phyloP scores from a whole-genome alignment of 1,284 basidiomycete genomes.

The Phylloporus gajari region DNA sequence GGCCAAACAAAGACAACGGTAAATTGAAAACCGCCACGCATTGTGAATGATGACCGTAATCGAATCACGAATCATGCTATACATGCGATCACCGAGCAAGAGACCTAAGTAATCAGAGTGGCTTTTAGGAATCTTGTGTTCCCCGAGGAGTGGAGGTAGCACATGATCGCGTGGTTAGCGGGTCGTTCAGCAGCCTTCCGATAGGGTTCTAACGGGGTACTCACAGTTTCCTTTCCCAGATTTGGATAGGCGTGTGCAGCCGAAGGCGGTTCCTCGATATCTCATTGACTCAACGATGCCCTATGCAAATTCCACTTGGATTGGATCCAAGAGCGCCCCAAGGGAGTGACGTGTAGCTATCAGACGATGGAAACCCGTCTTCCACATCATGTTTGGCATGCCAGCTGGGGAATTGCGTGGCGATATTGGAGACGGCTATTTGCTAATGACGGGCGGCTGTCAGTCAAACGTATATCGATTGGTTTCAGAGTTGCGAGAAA shows the following conservation, averaged over 20 bases:
- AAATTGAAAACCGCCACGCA: slow-evolving; percentile 51
- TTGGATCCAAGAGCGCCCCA: slow-evolving; percentile 33
- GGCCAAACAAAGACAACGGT: slow-evolving; percentile 46
- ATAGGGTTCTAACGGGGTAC: slow-evolving; percentile 38
- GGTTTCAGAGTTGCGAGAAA: not conserved
- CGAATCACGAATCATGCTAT: slow-evolving; percentile 34
- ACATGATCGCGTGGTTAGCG: not conserved
- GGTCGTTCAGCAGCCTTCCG: slow-evolving; percentile 25
- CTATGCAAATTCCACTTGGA: slow-evolving; percentile 32
- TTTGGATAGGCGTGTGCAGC: slow-evolving; percentile 44
- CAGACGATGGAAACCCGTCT: slow-evolving; percentile 43
- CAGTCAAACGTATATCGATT: not conserved
- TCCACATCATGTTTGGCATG: slow-evolving; percentile 45
- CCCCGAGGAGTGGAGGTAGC: slow-evolving; percentile 41
- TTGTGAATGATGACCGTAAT: slow-evolving; percentile 44
- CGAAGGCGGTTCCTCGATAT: slow-evolving; percentile 45
- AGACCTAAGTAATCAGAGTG: slow-evolving; percentile 40
- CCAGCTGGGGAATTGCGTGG: slow-evolving; percentile 50
- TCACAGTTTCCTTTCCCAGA: slow-evolving; percentile 35
- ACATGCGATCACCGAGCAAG: slow-evolving; percentile 35
- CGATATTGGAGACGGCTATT: slow-evolving; percentile 48
- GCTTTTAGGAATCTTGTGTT: slow-evolving; percentile 45
- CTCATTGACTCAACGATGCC: not conserved
- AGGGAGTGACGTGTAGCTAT: slow-evolving; percentile 44
- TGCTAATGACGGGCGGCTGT: not conserved